A percentile compares a stretch with the other conserved stretches of the same genome.
Conservation (phyloP, 495 filamentous ascomycete genomes). For the Penicillium turbatum region DNA sequence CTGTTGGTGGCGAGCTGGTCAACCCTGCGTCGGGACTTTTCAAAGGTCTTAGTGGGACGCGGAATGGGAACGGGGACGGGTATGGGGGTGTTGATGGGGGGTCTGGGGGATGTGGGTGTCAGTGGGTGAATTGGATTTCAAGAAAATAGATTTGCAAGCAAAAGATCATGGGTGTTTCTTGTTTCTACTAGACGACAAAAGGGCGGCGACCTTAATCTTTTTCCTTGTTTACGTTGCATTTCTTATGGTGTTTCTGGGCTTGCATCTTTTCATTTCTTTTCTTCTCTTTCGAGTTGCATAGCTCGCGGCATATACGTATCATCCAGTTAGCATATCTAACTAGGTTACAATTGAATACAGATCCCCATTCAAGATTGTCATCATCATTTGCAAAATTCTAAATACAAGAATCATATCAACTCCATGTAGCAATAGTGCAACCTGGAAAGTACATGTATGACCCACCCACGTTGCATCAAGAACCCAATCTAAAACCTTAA, state of each 20-base stretch:
- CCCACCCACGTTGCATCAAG: neutral
- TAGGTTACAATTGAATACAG: neutral
- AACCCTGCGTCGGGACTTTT: slow-evolving; percentile 53
- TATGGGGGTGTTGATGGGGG: slow-evolving; percentile 65
- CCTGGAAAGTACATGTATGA: too few relatives aligned
- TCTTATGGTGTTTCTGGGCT: neutral
- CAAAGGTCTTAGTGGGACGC: slow-evolving; percentile 15
- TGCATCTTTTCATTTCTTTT: neutral
- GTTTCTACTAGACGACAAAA: too few relatives aligned
- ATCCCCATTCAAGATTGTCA: too few relatives aligned
- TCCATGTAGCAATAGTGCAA: too few relatives aligned
- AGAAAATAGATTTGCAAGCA: neutral
- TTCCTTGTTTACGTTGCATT: neutral
- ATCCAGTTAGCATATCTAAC: too few relatives aligned
- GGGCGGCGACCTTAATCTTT: neutral
- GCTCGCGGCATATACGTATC: too few relatives aligned
- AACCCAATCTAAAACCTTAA: neutral
- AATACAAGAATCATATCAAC: too few relatives aligned
- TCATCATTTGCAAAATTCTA: neutral
- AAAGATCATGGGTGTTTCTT: too few relatives aligned
- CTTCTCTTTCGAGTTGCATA: too few relatives aligned
- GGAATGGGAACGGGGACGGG: slow-evolving; percentile 27
- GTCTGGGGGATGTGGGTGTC: slow-evolving; percentile 67
- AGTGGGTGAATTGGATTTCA: slow-evolving; percentile 63
- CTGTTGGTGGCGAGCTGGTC: slow-evolving; percentile 55